Percentiles rank a stretch among this genome's conserved stretches.
These are phyloP conservation scores for Strobilomyces confusus DNA, from an alignment of 768 basidiomycete species.

Conservation along the genomic window DNA sequence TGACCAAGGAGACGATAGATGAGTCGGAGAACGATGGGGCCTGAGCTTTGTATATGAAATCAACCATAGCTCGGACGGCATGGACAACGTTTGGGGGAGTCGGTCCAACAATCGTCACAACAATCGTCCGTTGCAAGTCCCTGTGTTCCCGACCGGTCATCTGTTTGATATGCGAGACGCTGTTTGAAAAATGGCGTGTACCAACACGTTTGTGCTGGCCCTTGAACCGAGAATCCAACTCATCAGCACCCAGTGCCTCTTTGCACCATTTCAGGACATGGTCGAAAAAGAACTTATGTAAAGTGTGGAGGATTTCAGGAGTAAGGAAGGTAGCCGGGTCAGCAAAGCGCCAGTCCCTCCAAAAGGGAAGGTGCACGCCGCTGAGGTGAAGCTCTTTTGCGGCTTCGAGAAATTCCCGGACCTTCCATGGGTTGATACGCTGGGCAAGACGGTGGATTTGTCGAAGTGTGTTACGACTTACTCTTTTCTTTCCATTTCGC, in stretches of 20 bases:
- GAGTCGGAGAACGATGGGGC: constrained; percentile 6
- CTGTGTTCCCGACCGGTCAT: constrained; percentile 39
- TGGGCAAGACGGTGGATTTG: background rate
- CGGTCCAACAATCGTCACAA: constrained; percentile 12
- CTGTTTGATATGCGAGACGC: constrained; percentile 39
- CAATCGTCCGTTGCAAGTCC: constrained; percentile 34
- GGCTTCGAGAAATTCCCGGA: background rate
- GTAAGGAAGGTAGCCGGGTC: constrained; percentile 33
- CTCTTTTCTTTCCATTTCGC: too few species aligned
- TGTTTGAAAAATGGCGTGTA: constrained; percentile 34
- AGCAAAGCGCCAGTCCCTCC: constrained; percentile 33
- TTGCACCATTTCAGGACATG: constrained; percentile 14
- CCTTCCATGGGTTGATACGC: constrained; percentile 20
- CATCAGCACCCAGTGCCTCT: background rate
- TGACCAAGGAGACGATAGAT: constrained; percentile 6
- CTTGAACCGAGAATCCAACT: background rate
- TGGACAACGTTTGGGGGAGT: background rate
- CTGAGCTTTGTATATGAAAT: constrained; percentile 28
- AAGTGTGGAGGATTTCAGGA: constrained; percentile 21
- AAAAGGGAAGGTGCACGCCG: constrained; percentile 30
- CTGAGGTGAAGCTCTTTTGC: constrained; percentile 10
- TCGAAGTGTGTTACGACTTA: too few species aligned
- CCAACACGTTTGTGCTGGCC: background rate
- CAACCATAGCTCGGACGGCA: constrained; percentile 12
- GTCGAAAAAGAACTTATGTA: constrained; percentile 11